Conservation (phyloP, 2,329 filamentous ascomycete species). For the Colletotrichum aenigma region DNA sequence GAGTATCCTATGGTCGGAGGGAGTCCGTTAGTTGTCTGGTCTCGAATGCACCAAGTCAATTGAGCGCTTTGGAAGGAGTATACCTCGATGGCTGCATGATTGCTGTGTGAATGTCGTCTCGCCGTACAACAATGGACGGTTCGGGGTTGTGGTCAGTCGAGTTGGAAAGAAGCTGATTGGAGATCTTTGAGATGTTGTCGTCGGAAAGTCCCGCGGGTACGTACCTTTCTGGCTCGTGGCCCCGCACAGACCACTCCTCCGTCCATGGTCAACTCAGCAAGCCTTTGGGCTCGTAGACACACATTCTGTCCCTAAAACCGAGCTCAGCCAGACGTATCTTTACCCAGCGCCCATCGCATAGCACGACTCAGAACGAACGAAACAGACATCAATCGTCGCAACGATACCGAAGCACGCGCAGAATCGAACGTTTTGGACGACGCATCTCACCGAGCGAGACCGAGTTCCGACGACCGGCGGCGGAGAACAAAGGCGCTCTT, state of each 20-base stretch:
- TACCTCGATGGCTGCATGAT: conserved; percentile 34
- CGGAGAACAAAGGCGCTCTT: conserved; percentile 14
- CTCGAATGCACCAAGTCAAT: neutral
- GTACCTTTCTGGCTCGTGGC: neutral
- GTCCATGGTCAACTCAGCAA: conserved; percentile 7
- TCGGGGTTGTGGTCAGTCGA: conserved; percentile 10
- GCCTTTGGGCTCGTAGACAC: conserved; percentile 16
- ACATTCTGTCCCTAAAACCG: conserved; percentile 20
- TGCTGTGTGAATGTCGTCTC: conserved; percentile 22
- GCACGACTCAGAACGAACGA: neutral
- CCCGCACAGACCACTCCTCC: conserved; percentile 17
- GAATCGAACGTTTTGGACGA: neutral
- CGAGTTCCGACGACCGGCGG: conserved; percentile 5
- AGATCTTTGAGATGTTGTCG: conserved; percentile 17
- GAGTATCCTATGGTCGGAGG: conserved; percentile 45
- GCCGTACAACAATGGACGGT: conserved; percentile 11
- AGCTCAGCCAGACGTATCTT: conserved; percentile 7
- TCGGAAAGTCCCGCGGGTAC: conserved; percentile 20
- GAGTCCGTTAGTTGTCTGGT: neutral
- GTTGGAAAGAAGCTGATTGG: conserved; percentile 22
- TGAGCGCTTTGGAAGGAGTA: neutral
- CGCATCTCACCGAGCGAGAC: neutral
- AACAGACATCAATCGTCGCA: neutral
- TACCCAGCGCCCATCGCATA: conserved; percentile 6
- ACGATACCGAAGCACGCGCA: neutral